These are phyloP conservation scores for Lactifluus piperatus DNA, from an alignment of 768 basidiomycete species.

Conservation along the genomic window DNA sequence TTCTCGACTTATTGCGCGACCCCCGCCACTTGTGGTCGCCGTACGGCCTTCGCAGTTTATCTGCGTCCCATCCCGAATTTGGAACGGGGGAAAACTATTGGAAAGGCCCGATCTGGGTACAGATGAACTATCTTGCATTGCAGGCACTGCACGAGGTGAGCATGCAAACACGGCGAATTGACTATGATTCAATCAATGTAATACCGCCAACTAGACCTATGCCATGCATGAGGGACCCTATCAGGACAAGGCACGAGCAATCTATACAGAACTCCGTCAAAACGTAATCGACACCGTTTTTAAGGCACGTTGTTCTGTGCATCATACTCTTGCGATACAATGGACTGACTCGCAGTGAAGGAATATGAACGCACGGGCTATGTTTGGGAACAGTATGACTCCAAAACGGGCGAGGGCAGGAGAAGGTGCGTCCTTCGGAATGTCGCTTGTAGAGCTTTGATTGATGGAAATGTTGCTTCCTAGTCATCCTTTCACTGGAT, in stretches of 20 bases:
- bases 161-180: neutral
- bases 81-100: conserved; percentile 95
- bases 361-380: conserved; percentile 91
- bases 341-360: conserved; percentile 32
- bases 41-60: conserved; percentile 83
- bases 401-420: conserved; percentile 71
- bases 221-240: conserved; percentile 72
- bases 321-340: neutral
- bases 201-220: conserved; percentile 49
- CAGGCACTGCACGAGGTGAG: conserved; percentile 67
- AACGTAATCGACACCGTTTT: conserved; percentile 83
- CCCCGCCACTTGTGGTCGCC: conserved; percentile 87
- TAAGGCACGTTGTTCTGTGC: conserved; percentile 35
- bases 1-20: conserved; percentile 71
- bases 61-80: conserved; percentile 81
- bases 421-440: conserved; percentile 51
- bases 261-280: conserved; percentile 71
- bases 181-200: neutral
- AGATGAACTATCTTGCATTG: conserved; percentile 92
- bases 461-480: conserved; percentile 9
- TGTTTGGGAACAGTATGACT: conserved; percentile 96
- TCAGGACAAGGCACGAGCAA: conserved; percentile 60
- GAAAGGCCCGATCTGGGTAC: conserved; percentile 95
- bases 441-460: neutral
- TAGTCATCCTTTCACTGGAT: conserved; percentile 95